Conservation (phyloP, 208 protist species). For the Acanthamoeba divionensis region DNA sequence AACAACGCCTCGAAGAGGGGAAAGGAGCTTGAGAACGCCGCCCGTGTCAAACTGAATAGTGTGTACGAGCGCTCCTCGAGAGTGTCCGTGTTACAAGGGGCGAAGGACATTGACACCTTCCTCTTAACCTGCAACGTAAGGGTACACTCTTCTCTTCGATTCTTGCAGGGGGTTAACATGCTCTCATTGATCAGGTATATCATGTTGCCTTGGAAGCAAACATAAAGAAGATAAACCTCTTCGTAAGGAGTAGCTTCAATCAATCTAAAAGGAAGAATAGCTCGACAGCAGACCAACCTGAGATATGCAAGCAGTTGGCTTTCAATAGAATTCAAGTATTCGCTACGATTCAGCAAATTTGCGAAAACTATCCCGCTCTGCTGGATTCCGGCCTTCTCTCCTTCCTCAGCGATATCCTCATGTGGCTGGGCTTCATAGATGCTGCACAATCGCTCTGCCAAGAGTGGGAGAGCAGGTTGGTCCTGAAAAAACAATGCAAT, state of each 20-base stretch:
- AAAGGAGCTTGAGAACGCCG: neutral
- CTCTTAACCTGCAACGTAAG: neutral
- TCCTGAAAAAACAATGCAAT: too few relatives aligned
- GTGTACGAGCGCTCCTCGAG: neutral
- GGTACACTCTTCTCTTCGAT: too few relatives aligned
- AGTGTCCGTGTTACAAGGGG: neutral
- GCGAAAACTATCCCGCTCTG: neutral
- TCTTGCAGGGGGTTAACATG: too few relatives aligned
- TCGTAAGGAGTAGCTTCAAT: too few relatives aligned
- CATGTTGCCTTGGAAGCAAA: neutral
- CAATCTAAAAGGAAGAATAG: too few relatives aligned
- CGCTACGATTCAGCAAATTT: neutral
- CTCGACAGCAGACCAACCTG: too few relatives aligned
- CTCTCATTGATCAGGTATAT: neutral
- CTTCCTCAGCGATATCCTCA: neutral
- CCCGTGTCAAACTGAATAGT: neutral
- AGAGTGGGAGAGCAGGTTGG: neutral
- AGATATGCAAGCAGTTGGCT: too few relatives aligned
- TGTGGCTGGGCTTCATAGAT: neutral
- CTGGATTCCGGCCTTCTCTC: neutral
- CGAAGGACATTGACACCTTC: neutral
- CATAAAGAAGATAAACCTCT: neutral
- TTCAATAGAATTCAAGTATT: neutral
- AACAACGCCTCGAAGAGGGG: neutral
- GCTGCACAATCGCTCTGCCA: neutral